Evolutionary conservation across 1,139 yeast genomes (phyloP), one percentile per base, ranked within the genome.

Genomic region (Dujonia santamariae): DNA sequence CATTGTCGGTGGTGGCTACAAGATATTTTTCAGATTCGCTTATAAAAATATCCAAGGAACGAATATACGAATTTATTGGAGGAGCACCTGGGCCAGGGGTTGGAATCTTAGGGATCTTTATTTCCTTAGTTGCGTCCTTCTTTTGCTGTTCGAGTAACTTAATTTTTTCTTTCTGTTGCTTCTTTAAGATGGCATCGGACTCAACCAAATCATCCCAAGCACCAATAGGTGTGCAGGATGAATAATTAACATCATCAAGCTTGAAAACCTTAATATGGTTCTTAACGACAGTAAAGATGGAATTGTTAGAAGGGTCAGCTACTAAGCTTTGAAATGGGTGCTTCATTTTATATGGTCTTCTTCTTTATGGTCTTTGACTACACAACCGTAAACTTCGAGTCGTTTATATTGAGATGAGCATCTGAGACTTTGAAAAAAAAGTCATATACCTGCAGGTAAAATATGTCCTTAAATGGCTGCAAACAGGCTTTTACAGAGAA

Each of bases 1-100:
- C 94, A 42, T 83, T 83, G 51, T 86, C 96, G 3, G 95, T 81
- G 26, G 86, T 79, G 2, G 80, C 85, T 20, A 85, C 64, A 28
- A 90, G 55, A 46, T 68, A 67, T 31, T 65, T 55, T 20, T 75
- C 86, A 49, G 78, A 69, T 18, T 63, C 54, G 6, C 61, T 46
- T 8, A 24, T 17, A 12, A 82, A 63, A 28, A 86, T 52, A 4
- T 61, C 57, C 45, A 87, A 57, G 16, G 78, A 72, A 52, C 94
- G 73, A 35, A 90, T 75, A 45, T 79, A 77, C 43, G 80, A 80
- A 56, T 69, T 77, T 17, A 77, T 65, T 31, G 75, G 75, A 19
- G 85, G 85, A 2, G 85, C 84, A 2, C 84, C 85, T 1, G 78
- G 72, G 1, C 84, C 85, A 3, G 85, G 83, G 8, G 68, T 65